A percentile compares a stretch with the other conserved stretches of the same genome.
Conservation (phyloP, 176 grass and related monocot species). For the bread wheat (Triticum aestivum) region DNA sequence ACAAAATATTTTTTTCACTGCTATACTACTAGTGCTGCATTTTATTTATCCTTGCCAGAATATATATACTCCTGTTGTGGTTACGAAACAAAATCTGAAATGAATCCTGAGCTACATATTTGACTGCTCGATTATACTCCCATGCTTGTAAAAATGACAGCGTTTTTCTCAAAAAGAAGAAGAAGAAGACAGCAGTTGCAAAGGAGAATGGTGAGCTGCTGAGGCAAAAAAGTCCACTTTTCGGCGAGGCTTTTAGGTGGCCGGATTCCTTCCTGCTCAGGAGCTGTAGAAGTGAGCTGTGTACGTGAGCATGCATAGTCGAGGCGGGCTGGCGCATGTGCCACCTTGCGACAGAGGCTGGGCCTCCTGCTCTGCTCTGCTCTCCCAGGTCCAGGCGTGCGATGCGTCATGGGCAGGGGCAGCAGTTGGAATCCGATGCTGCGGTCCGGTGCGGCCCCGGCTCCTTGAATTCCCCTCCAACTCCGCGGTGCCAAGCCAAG, state of each 20-base stretch:
- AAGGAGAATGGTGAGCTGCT: background rate
- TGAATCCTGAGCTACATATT: background rate
- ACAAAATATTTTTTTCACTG: constrained; percentile 18
- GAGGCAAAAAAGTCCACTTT: background rate
- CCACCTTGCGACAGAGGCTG: constrained; percentile 10
- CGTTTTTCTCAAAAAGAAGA: too few species aligned
- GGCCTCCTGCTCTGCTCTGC: background rate
- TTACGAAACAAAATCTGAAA: constrained; percentile 1
- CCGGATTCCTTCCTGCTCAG: background rate
- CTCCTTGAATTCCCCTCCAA: constrained; percentile 24
- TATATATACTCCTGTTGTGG: background rate
- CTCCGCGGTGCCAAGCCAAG: background rate
- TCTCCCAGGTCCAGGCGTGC: background rate
- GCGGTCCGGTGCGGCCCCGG: background rate
- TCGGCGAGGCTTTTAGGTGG: background rate
- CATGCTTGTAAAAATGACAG: background rate
- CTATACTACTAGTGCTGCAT: background rate
- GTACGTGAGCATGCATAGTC: background rate
- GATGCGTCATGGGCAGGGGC: background rate
- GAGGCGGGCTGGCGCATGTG: constrained; percentile 25
- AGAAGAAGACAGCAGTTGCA: background rate
- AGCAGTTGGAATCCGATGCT: constrained; percentile 42
- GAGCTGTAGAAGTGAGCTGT: constrained; percentile 20
- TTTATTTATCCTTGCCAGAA: background rate
- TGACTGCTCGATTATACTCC: background rate